Base-by-base conservation (phyloP, 2,329 filamentous ascomycete genomes). In the Pseudocercospora ulei region DNA sequence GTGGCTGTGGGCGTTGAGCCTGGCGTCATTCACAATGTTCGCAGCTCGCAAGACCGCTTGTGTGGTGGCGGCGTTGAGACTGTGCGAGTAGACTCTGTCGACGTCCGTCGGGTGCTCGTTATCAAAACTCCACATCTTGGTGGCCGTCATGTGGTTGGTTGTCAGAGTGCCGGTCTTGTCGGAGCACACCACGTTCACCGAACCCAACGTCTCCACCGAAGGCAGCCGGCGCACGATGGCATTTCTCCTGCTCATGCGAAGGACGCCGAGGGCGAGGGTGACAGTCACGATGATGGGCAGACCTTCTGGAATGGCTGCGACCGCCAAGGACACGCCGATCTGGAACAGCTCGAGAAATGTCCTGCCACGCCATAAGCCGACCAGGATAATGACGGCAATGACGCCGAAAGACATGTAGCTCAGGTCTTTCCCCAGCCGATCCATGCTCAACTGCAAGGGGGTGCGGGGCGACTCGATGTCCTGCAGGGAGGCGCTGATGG, bases 131-230 rank as follows among this genome's bases (percentile, higher is more conserved):
- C 90, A 98, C 69, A 98, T 78, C 57, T 90, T 93, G 9, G 86
- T 87, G 0, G 86, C 86, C 1, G 90, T 93, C 90, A 98, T 96
- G 59, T 98, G 90, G 58, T 96, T 98, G 58, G 87, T 86, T 0
- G 90, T 98, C 44, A 98, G 67, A 1, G 90, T 98, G 19, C 88
- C 85, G 27, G 90, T 98, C 66, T 98, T 98, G 68, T 98, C 90
- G 51, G 86, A 95, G 66, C 92, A 98, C 4, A 98, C 85, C n/a
- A 98, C 87, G 55, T 96, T 98, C 43, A 98, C 90, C n/a, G 87
- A 95, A 5, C 92, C 92, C 3, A 98, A 67, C 0, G 90, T 98
- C 61, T 98, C 90, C 5, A 98, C 92, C 62, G 90, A 96, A 13
- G 92, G 92, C 64, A 98, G 80, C 57, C 83, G 80, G 51, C 90